A percentile compares a stretch with the other conserved stretches of the same genome.
Conservation (phyloP, 1,284 basidiomycete species). For the Irpex rosettiformis region DNA sequence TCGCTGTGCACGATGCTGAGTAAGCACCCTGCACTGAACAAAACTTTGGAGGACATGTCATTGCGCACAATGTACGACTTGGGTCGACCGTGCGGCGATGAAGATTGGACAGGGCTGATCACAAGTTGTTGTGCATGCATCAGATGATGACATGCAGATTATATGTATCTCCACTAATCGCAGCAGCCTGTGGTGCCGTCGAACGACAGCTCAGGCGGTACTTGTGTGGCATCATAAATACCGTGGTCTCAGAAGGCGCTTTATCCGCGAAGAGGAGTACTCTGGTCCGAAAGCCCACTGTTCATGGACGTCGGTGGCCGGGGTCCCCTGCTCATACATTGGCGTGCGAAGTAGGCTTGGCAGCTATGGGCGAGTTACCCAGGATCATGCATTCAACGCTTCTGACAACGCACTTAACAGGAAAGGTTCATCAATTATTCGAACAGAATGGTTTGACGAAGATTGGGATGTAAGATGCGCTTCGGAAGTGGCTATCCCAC, state of each 20-base stretch:
- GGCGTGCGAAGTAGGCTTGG: not conserved
- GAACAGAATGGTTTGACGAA: not conserved
- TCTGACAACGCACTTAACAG: not conserved
- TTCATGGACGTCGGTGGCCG: not conserved
- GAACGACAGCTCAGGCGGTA: not conserved
- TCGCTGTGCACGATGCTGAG: not conserved
- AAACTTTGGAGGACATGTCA: not conserved
- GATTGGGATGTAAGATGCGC: not conserved
- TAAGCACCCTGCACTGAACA: not conserved
- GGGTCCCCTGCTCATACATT: not conserved
- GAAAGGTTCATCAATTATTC: not conserved
- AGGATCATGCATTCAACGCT: not conserved
- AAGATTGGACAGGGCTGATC: not conserved
- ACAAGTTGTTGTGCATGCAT: not conserved
- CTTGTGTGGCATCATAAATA: not conserved
- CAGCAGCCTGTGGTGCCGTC: too few species aligned
- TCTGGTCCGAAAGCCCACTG: constrained; percentile 1
- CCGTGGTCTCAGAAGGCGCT: not conserved
- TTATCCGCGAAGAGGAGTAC: not conserved
- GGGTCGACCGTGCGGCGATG: not conserved
- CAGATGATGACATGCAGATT: not conserved
- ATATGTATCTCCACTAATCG: not conserved
- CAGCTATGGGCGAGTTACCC: not conserved
- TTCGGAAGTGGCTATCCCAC: not conserved
- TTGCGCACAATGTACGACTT: not conserved